Base-by-base conservation (phyloP, 108 stramenopile species). In the Aurantiochytrium sp. region DNA sequence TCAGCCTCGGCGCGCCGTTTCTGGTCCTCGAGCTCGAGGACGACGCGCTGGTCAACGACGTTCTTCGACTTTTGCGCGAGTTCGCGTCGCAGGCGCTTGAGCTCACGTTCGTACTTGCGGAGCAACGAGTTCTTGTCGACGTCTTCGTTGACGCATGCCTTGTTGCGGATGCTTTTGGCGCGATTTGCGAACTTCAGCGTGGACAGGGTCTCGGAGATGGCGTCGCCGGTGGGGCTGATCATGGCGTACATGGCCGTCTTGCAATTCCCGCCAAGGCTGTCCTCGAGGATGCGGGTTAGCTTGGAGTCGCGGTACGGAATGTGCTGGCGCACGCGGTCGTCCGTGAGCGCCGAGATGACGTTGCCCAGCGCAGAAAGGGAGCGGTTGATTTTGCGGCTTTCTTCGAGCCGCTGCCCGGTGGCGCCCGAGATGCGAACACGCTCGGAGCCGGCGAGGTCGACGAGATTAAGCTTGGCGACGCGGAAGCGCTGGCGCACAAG, bases 191-290 rank as follows among this genome's bases (percentile, higher is more conserved):
- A 92, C 73, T 92, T 92, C 24, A 92, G 89, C 37, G 92, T 92
- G 2, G 88, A 89, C 5, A 92, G 41, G 17, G 88, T 85, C 68
- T 92, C 92, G 15, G 86, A 59, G 88, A 93, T 91, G 42, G 93
- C 91, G 86, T 94, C 93, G 17, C 91, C 73, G 21, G 93, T 93
- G 17, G 94, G 94, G 52, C 86, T 88, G 68, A 94, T 91, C 93
- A 94, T 94, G 15, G 93, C 94, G 88, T 94, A 92, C 94, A 94
- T 94, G 31, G 93, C 93, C 32, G 94, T 94, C 88, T 94, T 94
- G 85, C 94, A 94, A 85, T 95, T 95, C 4, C 89, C 89, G 24
- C 90, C 92, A 15, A 91, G 55, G 19, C 50, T 55, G 31, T 90
- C 94, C 65, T 94, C 94, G 21, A 94, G 86, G 30, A 94, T 92